Evolutionary conservation across 2,329 filamentous ascomycete genomes (phyloP).

Genomic region (Colletotrichum spinosum): DNA sequence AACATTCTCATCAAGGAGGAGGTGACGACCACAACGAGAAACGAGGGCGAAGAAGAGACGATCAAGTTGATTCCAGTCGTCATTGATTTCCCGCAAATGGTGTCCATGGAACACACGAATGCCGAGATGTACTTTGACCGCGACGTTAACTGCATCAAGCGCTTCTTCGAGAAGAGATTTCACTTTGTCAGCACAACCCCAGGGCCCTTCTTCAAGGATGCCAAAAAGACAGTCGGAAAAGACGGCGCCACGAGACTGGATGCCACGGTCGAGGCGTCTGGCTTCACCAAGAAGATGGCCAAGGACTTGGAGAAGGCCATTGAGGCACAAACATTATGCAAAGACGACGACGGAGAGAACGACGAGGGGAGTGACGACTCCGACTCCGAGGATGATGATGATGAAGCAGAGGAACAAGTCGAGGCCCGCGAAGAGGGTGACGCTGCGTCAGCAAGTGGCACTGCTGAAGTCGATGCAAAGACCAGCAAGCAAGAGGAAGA

Average conservation of each 20-base stretch:
- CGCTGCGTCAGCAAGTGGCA: constrained; percentile 35
- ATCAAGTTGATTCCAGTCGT: constrained; percentile 80
- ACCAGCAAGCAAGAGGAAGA: constrained; percentile 42
- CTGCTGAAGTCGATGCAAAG: constrained; percentile 35
- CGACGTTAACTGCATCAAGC: constrained; percentile 94
- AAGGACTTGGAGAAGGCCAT: constrained; percentile 95
- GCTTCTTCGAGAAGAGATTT: constrained; percentile 91
- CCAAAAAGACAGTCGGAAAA: constrained; percentile 77
- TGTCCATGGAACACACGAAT: constrained; percentile 93
- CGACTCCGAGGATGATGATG: constrained; percentile 41
- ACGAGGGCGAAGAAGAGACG: constrained; percentile 54
- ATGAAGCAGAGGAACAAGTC: constrained; percentile 44
- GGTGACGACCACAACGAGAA: constrained; percentile 47
- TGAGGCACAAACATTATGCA: constrained; percentile 74
- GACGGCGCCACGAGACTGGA: constrained; percentile 80
- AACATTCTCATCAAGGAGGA: constrained; percentile 94
- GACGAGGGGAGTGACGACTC: constrained; percentile 48
- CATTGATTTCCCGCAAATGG: constrained; percentile 98
- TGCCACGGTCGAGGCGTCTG: constrained; percentile 89
- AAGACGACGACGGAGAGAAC: constrained; percentile 51
- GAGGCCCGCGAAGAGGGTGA: constrained; percentile 38
- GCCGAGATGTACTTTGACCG: constrained; percentile 98
- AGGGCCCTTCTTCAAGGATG: constrained; percentile 88
- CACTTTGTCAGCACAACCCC: constrained; percentile 85
- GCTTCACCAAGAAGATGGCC: constrained; percentile 96